Percentiles rank a stretch among this genome's conserved stretches.
Conservation (phyloP, 139 green algal species). For the Marvania coccoides region DNA sequence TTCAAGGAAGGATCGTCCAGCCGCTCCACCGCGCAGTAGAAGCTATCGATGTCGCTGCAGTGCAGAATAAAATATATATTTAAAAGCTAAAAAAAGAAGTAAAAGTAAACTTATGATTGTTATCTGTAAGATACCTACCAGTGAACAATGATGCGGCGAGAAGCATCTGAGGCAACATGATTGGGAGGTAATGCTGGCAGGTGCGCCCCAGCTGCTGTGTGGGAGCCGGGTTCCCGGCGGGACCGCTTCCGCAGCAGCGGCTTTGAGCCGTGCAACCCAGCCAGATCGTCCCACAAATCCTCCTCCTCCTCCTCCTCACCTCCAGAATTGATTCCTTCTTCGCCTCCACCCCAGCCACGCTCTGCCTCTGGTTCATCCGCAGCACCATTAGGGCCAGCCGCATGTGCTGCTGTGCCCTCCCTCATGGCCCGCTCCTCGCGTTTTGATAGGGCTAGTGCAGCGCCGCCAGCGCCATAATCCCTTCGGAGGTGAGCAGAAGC, state of each 20-base stretch:
- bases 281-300: background rate
- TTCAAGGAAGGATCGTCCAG: constrained; percentile 43
- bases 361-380: no score
- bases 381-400: no score
- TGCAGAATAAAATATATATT: background rate
- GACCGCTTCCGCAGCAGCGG: no score
- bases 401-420: background rate
- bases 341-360: background rate
- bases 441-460: constrained; percentile 12
- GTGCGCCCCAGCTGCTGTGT: no score
- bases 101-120: background rate
- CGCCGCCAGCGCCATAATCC: constrained; percentile 9
- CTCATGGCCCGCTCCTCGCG: constrained; percentile 7
- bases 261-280: background rate
- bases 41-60: constrained; percentile 41
- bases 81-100: background rate
- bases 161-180: background rate
- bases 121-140: background rate
- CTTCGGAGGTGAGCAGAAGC: background rate
- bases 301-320: background rate
- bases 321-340: background rate
- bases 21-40: constrained; percentile 54
- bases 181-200: no score
- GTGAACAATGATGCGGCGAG: background rate
- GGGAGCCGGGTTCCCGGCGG: no score